These are phyloP conservation scores for Exophiala alcalophila DNA, from an alignment of 2,329 filamentous ascomycete genomes.

Conservation along the genomic window DNA sequence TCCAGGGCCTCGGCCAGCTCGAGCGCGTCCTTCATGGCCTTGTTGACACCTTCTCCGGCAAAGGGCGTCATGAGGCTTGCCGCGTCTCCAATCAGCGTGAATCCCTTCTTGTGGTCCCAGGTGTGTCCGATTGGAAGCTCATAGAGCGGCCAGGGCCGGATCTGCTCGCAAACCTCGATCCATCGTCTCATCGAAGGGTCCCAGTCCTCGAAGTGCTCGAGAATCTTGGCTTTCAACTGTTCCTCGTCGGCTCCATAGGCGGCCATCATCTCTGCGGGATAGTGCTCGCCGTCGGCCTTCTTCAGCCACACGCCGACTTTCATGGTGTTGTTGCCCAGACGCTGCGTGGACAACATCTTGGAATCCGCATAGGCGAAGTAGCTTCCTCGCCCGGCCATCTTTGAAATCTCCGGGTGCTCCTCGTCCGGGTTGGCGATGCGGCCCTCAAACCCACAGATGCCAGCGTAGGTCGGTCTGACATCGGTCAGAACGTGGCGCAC, in stretches of 20 bases:
- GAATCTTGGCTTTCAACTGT: constrained; percentile 22
- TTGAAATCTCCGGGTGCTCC: constrained; percentile 32
- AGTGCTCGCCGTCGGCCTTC: constrained; percentile 27
- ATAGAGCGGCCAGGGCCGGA: constrained; percentile 26
- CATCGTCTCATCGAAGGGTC: constrained; percentile 27
- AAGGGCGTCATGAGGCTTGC: constrained; percentile 34
- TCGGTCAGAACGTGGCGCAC: constrained; percentile 38
- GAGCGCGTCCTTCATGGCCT: constrained; percentile 33
- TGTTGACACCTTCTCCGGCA: constrained; percentile 36
- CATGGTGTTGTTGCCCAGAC: constrained; percentile 29
- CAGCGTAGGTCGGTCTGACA: constrained; percentile 36
- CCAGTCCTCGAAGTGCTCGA: constrained; percentile 29
- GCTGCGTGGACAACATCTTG: constrained; percentile 26
- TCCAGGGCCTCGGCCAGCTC: constrained; percentile 29
- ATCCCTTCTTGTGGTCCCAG: constrained; percentile 31
- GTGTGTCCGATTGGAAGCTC: constrained; percentile 28
- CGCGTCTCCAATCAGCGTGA: constrained; percentile 35
- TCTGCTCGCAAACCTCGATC: constrained; percentile 25
- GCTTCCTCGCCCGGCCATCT: constrained; percentile 29
- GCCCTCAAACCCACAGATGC: constrained; percentile 34
- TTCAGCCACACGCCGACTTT: constrained; percentile 32
- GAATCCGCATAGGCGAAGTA: constrained; percentile 30
- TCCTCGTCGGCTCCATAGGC: constrained; percentile 15
- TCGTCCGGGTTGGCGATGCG: constrained; percentile 28
- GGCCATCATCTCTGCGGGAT: constrained; percentile 19